Base-by-base conservation (phyloP, 768 basidiomycete genomes). In the Hygrophorus pudorinus region DNA sequence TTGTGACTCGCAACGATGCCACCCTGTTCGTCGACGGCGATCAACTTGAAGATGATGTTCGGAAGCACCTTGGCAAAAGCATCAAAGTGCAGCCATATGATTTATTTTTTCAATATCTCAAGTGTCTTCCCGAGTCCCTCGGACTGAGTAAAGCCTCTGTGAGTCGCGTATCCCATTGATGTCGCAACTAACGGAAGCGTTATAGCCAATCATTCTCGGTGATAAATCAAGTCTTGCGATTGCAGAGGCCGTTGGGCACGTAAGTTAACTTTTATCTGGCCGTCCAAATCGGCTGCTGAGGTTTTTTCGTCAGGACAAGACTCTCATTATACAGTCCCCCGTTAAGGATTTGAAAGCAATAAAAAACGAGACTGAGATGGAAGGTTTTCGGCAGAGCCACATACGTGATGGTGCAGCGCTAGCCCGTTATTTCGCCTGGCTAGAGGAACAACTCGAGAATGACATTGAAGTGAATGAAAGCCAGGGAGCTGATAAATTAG, bases 381-480 rank as follows among this genome's bases (percentile, higher is more conserved):
- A 84, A 56, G 94, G 94, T 0, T 97, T 97, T 72, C 73, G 92
- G 12, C 78, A 84, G 55, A 75, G 73, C 42, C 90, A 99, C 56
- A 78, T 94, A 27, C 76, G 93, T 8, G 94, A 98, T 59, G 92
- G 94, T 0, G 79, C 73, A 1, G 93, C 93, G 0, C 69, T 98
- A 38, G 79, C 76, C 6, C 75, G 82, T 11, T 99, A 98, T 64
- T 97, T 97, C 53, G 72, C 90, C 0, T 99, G 94, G 96, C 70
- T 99, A 1, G 91, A 98, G 60, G 85, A 91, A 49, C 75, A 82
- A 51, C 66, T 98, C 13, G 60, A 72, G 2, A 64, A 71, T 5
- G 86, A 79, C 0, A 67, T 65, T 13, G 70, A 67, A 46, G 39
- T 93, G 47, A 81, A 73, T 33, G 94, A 99, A 59, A 80, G 79